Conservation (phyloP, 768 basidiomycete genomes). For the Hebeloma cylindrosporum region DNA sequence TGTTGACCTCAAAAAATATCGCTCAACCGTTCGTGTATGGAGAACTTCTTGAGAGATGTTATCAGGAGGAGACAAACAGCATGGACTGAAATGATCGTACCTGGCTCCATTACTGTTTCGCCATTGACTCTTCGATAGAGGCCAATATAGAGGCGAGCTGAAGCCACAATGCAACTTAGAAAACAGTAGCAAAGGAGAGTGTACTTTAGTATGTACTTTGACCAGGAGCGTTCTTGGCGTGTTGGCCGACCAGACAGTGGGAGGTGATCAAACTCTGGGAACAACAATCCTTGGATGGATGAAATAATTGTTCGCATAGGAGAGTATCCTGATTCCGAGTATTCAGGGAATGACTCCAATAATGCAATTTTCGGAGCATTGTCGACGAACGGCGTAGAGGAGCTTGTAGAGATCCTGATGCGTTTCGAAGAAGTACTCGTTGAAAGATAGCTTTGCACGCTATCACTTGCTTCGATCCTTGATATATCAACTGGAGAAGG, state of each 20-base stretch:
- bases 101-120: too few species aligned
- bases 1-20: conserved; percentile 16
- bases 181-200: conserved; percentile 39
- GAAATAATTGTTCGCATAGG: not conserved
- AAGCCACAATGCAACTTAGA: conserved; percentile 40
- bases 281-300: not conserved
- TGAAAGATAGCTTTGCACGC: conserved; percentile 48
- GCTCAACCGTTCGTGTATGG: conserved; percentile 7
- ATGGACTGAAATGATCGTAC: not conserved
- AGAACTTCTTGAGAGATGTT: conserved; percentile 1
- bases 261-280: not conserved
- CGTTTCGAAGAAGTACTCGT: conserved; percentile 43
- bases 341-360: too few species aligned
- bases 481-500: conserved; percentile 22
- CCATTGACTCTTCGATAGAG: too few species aligned
- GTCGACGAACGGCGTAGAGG: not conserved
- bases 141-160: too few species aligned
- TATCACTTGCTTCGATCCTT: conserved; percentile 33
- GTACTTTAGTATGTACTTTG: conserved; percentile 32
- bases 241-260: conserved; percentile 1
- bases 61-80: not conserved
- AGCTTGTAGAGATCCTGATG: conserved; percentile 22
- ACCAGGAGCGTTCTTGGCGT: conserved; percentile 26
- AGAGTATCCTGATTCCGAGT: too few species aligned
- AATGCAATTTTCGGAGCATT: too few species aligned